Evolutionary conservation across 2,329 filamentous ascomycete species (phyloP), one percentile per base, ranked within the genome.

Genomic region (Talaromyces sp.): DNA sequence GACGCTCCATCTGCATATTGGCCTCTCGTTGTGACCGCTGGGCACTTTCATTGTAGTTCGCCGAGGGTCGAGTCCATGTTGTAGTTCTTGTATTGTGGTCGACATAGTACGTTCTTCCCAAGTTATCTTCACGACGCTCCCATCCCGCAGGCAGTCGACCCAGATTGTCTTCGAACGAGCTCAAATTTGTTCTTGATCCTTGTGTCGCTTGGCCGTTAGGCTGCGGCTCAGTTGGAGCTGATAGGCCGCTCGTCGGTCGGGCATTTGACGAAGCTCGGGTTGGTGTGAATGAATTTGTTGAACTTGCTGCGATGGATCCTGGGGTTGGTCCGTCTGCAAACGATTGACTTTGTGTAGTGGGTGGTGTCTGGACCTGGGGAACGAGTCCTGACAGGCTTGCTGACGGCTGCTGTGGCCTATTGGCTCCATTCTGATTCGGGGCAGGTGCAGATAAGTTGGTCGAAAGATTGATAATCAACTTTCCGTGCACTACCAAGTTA

Each of bases 21-120:
- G 93, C 92, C 75, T 97, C 93, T 76, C 94, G 86, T 70, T 93
- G 90, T 69, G 84, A 89, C 66, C 93, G 87, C 71, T 91, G 88
- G 68, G 93, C 89, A 58, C 87, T 88, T 54, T 90, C 88, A 67
- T 89, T 93, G 72, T 89, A 90, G 66, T 89, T 89, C 45, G 86
- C 85, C n/a, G 92, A 90, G 8, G 95, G 95, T 66, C 95, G 85
- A 71, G 91, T 94, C 95, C 95, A 99, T 71, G 94, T 98, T 0
- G 95, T 99, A 63, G 95, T 94, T 72, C 95, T 86, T 7, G 93
- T 97, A 77, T 98, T 98, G 77, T 98, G 95, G 74, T 99, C 95
- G 61, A 99, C 95, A 76, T 98, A 99, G 76, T 99, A 99, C 24
- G 94, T 98, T 73, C 95, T 87, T 61, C 95, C 94, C 50, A 98